A percentile compares a stretch with the other conserved stretches of the same genome.
phyloP scores from a whole-genome alignment of 108 stramenopile species.

The Nitzschia inconspicua region DNA sequence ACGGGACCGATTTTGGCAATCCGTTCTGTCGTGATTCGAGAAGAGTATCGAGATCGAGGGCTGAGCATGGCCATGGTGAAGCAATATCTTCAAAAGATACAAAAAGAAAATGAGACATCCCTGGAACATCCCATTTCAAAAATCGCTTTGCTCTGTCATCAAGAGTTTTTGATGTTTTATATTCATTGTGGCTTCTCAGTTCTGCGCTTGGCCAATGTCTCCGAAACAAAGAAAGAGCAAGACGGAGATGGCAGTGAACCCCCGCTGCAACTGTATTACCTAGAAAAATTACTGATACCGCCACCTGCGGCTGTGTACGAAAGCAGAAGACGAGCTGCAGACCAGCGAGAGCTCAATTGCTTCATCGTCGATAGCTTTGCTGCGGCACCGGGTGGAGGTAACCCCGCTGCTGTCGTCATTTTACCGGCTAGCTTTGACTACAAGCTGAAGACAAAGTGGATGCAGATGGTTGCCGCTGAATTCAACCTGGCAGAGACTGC shows the following conservation, averaged over 20 bases:
- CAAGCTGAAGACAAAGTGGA: constrained; percentile 58
- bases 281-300: not conserved
- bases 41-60: constrained; percentile 57
- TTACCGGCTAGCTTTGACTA: constrained; percentile 30
- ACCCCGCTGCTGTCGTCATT: constrained; percentile 95
- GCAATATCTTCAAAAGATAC: constrained; percentile 56
- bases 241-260: constrained; percentile 56
- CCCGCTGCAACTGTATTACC: not conserved
- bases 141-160: constrained; percentile 59
- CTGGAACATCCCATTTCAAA: constrained; percentile 44
- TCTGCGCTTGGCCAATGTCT: constrained; percentile 43
- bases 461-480: constrained; percentile 86
- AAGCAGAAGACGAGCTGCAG: not conserved
- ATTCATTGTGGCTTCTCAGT: constrained; percentile 74
- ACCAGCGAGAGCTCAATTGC: constrained; percentile 43
- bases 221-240: constrained; percentile 68
- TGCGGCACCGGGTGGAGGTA: constrained; percentile 73
- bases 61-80: constrained; percentile 59
- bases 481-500: constrained; percentile 95
- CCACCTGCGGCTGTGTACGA: not conserved
- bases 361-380: constrained; percentile 71
- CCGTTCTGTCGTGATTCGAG: constrained; percentile 76
- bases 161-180: constrained; percentile 72
- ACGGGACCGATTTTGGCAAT: constrained; percentile 75
- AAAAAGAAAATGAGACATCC: constrained; percentile 10